Percentiles rank a stretch among this genome's conserved stretches.
Conservation (phyloP, 352 stramenopile species). For the Pythium biforme region DNA sequence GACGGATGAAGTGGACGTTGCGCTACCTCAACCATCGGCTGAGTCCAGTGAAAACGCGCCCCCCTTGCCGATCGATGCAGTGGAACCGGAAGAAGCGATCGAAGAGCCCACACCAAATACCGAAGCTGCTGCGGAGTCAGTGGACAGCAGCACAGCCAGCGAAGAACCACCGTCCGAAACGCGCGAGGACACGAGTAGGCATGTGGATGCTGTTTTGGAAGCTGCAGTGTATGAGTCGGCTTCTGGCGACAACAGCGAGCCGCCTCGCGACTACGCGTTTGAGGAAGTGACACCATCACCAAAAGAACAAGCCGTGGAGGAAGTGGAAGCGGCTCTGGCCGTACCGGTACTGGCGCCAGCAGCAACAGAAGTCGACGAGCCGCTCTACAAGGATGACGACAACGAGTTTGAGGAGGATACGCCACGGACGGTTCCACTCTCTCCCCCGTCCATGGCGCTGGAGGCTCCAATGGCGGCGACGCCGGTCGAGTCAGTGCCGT, state of each 20-base stretch:
- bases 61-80: neutral
- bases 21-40: neutral
- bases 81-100: neutral
- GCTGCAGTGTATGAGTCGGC: neutral
- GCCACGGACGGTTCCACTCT: neutral
- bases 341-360: neutral
- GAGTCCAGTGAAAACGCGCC: neutral
- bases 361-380: slow-evolving; percentile 12
- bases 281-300: neutral
- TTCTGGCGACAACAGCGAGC: neutral
- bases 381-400: slow-evolving; percentile 17
- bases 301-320: neutral
- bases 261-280: neutral
- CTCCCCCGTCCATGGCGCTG: neutral
- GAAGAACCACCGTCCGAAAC: neutral
- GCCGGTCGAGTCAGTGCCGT: neutral
- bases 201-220: neutral
- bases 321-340: neutral
- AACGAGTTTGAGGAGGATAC: slow-evolving; percentile 17
- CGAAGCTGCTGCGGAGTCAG: neutral
- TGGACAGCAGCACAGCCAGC: neutral
- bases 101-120: neutral
- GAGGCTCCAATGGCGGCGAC: neutral
- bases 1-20: neutral
- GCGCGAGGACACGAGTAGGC: neutral